Evolutionary conservation across 2,329 filamentous ascomycete species (phyloP).

Genomic region (Penicillium fuscoglaucum): DNA sequence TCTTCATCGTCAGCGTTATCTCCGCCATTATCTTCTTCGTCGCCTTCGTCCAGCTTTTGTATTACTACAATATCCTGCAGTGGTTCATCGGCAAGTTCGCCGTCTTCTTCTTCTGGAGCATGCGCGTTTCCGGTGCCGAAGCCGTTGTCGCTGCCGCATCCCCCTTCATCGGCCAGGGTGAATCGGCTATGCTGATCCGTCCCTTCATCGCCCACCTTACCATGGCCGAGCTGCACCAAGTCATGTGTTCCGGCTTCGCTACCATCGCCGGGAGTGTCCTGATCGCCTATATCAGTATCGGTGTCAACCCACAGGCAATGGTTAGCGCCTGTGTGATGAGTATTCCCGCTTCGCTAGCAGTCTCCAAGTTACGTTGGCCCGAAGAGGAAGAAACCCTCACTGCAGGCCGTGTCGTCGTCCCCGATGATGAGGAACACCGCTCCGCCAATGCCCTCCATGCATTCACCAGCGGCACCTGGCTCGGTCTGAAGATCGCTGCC

Average conservation of each 20-base stretch:
- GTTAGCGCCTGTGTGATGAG: conserved; percentile 95
- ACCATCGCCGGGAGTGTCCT: conserved; percentile 88
- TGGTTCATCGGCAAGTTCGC: conserved; percentile 90
- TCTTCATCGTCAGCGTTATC: conserved; percentile 78
- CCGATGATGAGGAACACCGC: conserved; percentile 69
- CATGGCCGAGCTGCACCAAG: conserved; percentile 82
- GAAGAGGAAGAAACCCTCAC: conserved; percentile 86
- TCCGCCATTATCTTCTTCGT: conserved; percentile 97
- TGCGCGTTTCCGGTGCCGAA: conserved; percentile 85
- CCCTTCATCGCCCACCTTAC: conserved; percentile 86
- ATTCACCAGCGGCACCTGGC: conserved; percentile 80
- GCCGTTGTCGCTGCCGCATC: conserved; percentile 92
- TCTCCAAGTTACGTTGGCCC: conserved; percentile 86
- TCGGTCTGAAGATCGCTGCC: conserved; percentile 81
- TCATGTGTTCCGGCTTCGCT: conserved; percentile 90
- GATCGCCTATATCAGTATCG: conserved; percentile 80
- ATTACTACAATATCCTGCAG: conserved; percentile 77
- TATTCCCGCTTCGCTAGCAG: conserved; percentile 84
- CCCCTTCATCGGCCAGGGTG: conserved; percentile 91
- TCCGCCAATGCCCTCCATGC: conserved; percentile 81
- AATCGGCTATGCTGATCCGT: conserved; percentile 88
- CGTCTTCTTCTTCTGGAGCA: conserved; percentile 85
- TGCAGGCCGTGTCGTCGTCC: conserved; percentile 75
- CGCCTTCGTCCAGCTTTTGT: conserved; percentile 81
- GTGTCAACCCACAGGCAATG: conserved; percentile 79